Evolutionary conservation across 1,284 basidiomycete genomes (phyloP).

Genomic region (Ganoderma lucidum): DNA sequence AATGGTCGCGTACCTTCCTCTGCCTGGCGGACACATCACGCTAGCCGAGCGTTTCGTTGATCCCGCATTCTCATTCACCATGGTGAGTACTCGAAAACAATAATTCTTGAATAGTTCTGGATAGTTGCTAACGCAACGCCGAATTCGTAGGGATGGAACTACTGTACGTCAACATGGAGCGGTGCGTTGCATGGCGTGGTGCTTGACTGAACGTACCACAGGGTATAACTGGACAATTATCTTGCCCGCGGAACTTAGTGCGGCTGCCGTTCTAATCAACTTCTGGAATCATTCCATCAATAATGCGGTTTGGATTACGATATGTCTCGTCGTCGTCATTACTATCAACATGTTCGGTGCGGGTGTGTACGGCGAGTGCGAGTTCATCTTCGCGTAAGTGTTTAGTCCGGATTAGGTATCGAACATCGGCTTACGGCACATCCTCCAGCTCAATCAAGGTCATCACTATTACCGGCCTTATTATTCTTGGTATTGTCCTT

Average conservation of each 20-base stretch:
- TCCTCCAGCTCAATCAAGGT: conserved; percentile 62
- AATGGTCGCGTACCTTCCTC: conserved; percentile 77
- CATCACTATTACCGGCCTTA: conserved; percentile 56
- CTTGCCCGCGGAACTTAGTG: conserved; percentile 68
- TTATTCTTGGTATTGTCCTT: conserved; percentile 65
- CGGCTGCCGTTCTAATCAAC: conserved; percentile 69
- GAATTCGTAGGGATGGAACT: conserved; percentile 64
- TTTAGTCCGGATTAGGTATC: neutral
- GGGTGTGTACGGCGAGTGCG: conserved; percentile 56
- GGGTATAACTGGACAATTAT: conserved; percentile 65
- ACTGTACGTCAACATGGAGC: conserved; percentile 44
- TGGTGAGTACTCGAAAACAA: conserved; percentile 41
- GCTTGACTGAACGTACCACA: neutral
- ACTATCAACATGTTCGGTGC: conserved; percentile 73
- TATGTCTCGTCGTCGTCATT: conserved; percentile 69
- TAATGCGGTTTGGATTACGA: conserved; percentile 69
- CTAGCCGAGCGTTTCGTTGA: conserved; percentile 77
- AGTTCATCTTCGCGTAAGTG: conserved; percentile 60
- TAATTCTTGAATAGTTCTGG: neutral
- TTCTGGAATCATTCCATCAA: conserved; percentile 63
- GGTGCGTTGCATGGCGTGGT: no score
- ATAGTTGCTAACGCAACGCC: neutral
- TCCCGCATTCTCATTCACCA: conserved; percentile 71
- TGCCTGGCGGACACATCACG: conserved; percentile 74
- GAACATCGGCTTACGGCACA: neutral